Percentiles rank a stretch among this genome's conserved stretches.
phyloP scores from a whole-genome alignment of 805 yeast species.

The Saturnispora sekii region DNA sequence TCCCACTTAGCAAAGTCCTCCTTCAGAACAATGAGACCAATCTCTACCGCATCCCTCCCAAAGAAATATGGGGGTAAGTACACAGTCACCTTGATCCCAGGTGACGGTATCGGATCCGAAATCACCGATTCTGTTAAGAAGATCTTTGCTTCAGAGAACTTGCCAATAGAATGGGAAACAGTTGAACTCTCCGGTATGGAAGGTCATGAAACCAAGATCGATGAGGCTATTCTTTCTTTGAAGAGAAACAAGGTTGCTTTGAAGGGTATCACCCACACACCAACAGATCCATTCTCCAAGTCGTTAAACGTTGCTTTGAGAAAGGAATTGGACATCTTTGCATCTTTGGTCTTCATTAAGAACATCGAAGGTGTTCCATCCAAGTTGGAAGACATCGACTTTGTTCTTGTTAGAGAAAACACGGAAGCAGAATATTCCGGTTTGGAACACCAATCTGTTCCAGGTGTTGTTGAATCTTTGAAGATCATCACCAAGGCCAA shows the following conservation, averaged over 20 bases:
- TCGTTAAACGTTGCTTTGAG: slow-evolving; percentile 94
- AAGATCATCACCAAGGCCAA: slow-evolving; percentile 91
- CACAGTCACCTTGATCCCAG: slow-evolving; percentile 92
- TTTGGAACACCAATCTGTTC: slow-evolving; percentile 92
- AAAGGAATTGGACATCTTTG: slow-evolving; percentile 92
- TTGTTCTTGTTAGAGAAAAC: slow-evolving; percentile 95
- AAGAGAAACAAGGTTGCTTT: slow-evolving; percentile 96
- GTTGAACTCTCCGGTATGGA: slow-evolving; percentile 57
- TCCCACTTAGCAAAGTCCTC: slow-evolving; percentile 16
- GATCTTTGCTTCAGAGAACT: slow-evolving; percentile 75
- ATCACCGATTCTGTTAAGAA: slow-evolving; percentile 88
- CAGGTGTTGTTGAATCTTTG: slow-evolving; percentile 95
- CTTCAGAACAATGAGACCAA: slow-evolving; percentile 18
- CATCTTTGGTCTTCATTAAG: slow-evolving; percentile 89
- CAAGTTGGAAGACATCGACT: slow-evolving; percentile 79
- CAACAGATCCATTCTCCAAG: slow-evolving; percentile 64
- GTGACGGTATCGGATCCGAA: slow-evolving; percentile 97
- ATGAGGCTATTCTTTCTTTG: slow-evolving; percentile 80
- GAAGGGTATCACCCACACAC: slow-evolving; percentile 92
- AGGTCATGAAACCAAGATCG: slow-evolving; percentile 41
- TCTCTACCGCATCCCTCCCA: slow-evolving; percentile 42
- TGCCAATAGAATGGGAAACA: slow-evolving; percentile 91
- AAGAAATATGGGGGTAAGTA: slow-evolving; percentile 91
- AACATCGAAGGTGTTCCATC: slow-evolving; percentile 91
- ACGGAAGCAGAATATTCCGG: slow-evolving; percentile 99